phyloP scores from a whole-genome alignment of 768 basidiomycete genomes.

The Pulveroboletus sp. region DNA sequence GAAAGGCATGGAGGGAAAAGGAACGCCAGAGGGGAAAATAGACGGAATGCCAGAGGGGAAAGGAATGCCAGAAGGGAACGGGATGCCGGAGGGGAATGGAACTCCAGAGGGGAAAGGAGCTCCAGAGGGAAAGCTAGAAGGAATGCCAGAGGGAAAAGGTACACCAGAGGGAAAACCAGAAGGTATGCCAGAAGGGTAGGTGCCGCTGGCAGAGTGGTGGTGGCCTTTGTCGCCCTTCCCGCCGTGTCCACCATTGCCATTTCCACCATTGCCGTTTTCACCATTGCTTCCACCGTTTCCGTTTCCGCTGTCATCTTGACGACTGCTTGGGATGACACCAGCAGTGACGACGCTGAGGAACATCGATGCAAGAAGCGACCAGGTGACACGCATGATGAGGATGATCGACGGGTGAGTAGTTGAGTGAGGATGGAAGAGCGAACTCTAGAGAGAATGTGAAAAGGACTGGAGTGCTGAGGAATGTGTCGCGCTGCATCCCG shows the following conservation, averaged over 20 bases:
- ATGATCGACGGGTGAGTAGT: background rate
- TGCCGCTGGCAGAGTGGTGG: background rate
- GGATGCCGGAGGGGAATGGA: no score
- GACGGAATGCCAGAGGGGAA: no score
- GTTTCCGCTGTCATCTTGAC: background rate
- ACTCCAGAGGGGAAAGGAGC: no score
- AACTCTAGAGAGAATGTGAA: background rate
- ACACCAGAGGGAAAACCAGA: no score
- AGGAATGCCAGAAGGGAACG: no score
- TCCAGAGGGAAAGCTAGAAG: no score
- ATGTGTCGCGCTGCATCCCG: no score
- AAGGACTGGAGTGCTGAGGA: background rate
- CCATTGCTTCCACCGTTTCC: background rate
- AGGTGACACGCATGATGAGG: slow-evolving; percentile 11
- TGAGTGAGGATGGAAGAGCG: background rate
- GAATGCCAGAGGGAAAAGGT: no score
- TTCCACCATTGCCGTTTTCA: background rate
- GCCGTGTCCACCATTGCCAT: background rate
- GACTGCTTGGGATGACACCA: background rate
- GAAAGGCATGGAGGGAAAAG: no score
- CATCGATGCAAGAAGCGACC: background rate
- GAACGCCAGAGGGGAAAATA: no score
- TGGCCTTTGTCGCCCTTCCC: no score
- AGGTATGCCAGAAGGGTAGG: background rate
- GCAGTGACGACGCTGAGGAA: slow-evolving; percentile 8